These are phyloP conservation scores for Ophiostoma sp. DNA, from an alignment of 2,329 filamentous ascomycete genomes.

Conservation along the genomic window DNA sequence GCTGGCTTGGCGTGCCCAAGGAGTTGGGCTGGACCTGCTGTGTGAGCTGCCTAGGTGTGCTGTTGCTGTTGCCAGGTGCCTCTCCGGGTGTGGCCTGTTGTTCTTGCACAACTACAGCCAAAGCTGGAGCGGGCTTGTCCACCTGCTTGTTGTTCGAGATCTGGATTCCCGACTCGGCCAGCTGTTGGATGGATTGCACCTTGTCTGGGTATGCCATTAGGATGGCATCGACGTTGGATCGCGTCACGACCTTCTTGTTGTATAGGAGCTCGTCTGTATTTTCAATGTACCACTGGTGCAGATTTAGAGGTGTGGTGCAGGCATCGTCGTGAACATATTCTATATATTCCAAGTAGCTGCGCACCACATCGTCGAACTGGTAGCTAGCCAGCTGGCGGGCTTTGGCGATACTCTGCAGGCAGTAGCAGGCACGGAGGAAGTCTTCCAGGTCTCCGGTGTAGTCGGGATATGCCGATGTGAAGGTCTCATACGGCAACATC, in stretches of 20 bases:
- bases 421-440: constrained; percentile 44
- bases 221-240: constrained; percentile 22
- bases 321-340: constrained; percentile 35
- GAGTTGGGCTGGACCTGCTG: background rate
- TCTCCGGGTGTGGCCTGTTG: background rate
- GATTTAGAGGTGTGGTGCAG: constrained; percentile 10
- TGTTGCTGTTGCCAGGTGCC: background rate
- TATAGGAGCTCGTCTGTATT: constrained; percentile 28
- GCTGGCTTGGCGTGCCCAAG: background rate
- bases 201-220: constrained; percentile 24
- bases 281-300: constrained; percentile 40
- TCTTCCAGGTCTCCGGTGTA: constrained; percentile 37
- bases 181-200: constrained; percentile 14
- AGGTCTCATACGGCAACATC: constrained; percentile 35
- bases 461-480: constrained; percentile 40
- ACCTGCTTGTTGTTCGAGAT: background rate
- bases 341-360: constrained; percentile 40
- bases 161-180: background rate
- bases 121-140: background rate
- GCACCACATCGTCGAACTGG: constrained; percentile 51
- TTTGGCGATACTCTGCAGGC: constrained; percentile 37
- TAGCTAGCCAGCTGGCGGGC: constrained; percentile 37
- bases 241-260: constrained; percentile 29
- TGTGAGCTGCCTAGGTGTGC: too few relatives aligned
- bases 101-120: background rate